A percentile compares a stretch with the other conserved stretches of the same genome.
Conservation (phyloP, 805 yeast species). For the Candida sphagnicola region DNA sequence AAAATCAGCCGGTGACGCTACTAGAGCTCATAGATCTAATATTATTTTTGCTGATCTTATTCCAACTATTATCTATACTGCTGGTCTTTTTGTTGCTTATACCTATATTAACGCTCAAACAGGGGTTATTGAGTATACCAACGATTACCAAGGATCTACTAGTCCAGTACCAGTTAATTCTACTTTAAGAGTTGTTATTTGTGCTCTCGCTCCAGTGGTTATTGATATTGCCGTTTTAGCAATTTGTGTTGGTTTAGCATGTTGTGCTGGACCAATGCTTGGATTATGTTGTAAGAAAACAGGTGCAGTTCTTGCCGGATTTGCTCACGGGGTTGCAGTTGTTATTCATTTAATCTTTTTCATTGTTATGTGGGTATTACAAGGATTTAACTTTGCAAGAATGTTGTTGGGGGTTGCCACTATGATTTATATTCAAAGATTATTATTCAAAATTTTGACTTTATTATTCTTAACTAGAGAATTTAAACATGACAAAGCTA, state of each 20-base stretch:
- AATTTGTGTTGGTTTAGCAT: conserved; percentile 76
- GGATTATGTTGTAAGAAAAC: conserved; percentile 96
- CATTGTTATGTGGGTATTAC: conserved; percentile 95
- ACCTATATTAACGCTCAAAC: conserved; percentile 84
- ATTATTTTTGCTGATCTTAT: conserved; percentile 76
- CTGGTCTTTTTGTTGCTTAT: conserved; percentile 70
- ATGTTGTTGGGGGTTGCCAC: conserved; percentile 84
- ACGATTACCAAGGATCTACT: conserved; percentile 25
- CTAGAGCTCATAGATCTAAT: conserved; percentile 76
- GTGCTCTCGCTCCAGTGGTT: conserved; percentile 87
- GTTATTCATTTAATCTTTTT: conserved; percentile 82
- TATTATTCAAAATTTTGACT: conserved; percentile 80
- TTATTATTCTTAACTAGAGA: conserved; percentile 83
- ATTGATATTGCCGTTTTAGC: conserved; percentile 82
- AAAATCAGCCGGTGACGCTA: conserved; percentile 62
- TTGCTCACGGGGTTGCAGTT: conserved; percentile 95
- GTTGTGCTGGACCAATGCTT: conserved; percentile 96
- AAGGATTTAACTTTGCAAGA: conserved; percentile 85
- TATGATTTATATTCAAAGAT: conserved; percentile 82
- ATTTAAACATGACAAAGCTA: conserved; percentile 90
- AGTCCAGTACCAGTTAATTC: conserved; percentile 58
- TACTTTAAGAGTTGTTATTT: conserved; percentile 64
- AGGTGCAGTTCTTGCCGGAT: conserved; percentile 90
- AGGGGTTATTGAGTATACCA: conserved; percentile 55
- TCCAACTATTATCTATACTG: conserved; percentile 67